Evolutionary conservation across 306 rosid genomes (phyloP).

Genomic region (Calophaca sinica): DNA sequence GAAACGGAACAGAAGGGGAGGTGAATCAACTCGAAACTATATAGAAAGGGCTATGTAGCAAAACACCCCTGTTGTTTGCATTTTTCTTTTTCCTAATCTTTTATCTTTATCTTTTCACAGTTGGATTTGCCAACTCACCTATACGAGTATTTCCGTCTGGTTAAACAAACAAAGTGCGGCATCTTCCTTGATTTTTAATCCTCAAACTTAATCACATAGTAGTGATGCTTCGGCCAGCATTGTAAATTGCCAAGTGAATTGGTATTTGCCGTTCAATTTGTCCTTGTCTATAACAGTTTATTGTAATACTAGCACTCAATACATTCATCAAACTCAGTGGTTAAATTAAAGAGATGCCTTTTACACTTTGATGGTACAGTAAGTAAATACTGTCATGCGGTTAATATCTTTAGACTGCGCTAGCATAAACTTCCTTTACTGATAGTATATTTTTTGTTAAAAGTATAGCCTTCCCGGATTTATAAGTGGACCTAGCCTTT

Average conservation of each 20-base stretch:
- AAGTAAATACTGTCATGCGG: neutral
- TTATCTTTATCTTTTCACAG: slow-evolving; percentile 24
- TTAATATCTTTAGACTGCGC: neutral
- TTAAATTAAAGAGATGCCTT: slow-evolving; percentile 24
- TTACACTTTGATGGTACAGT: slow-evolving; percentile 28
- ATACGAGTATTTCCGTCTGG: slow-evolving; percentile 49
- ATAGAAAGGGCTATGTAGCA: neutral
- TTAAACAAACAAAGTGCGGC: slow-evolving; percentile 55
- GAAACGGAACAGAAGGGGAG: slow-evolving; percentile 19
- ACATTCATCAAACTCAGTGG: neutral
- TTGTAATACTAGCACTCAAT: neutral
- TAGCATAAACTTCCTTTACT: neutral
- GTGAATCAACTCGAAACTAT: slow-evolving; percentile 44
- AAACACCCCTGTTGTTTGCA: slow-evolving; percentile 22
- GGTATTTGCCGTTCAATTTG: too few relatives aligned
- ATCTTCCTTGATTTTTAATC: slow-evolving; percentile 39
- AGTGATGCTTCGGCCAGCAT: slow-evolving; percentile 45
- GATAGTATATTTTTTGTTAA: neutral
- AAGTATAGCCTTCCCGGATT: neutral
- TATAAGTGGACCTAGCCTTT: slow-evolving; percentile 3
- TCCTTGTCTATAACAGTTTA: neutral
- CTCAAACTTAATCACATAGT: slow-evolving; percentile 47
- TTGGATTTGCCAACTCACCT: slow-evolving; percentile 55
- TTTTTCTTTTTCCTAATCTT: slow-evolving; percentile 1
- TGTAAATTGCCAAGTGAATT: slow-evolving; percentile 20